Base-by-base conservation (phyloP, 129 eudicot species). In the Centrapalus pauciflorus region DNA sequence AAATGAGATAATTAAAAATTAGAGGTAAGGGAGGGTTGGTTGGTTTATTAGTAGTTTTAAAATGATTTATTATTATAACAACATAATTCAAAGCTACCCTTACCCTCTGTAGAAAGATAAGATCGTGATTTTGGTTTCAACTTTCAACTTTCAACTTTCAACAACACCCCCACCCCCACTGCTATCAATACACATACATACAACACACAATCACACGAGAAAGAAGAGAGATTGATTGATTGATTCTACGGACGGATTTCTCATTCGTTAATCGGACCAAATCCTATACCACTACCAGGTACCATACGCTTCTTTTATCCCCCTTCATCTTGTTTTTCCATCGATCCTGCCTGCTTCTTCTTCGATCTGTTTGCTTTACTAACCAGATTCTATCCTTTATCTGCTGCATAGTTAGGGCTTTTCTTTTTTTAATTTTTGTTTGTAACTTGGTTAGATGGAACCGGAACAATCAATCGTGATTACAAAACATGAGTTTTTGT, bases 41-140 rank as follows among this genome's bases (percentile, higher is more conserved):
- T n/a, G n/a, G n/a, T n/a, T n/a, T n/a, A n/a, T n/a, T n/a, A n/a
- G n/a, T n/a, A n/a, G n/a, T n/a, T n/a, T n/a, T n/a, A n/a, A n/a
- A n/a, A n/a, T n/a, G n/a, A n/a, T n/a, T n/a, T n/a, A n/a, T n/a
- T n/a, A n/a, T n/a, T n/a, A n/a, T n/a, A n/a, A n/a, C n/a, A n/a
- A n/a, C n/a, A n/a, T n/a, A n/a, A n/a, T n/a, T n/a, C n/a, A n/a
- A n/a, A n/a, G n/a, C n/a, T n/a, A n/a, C n/a, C n/a, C n/a, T n/a
- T n/a, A n/a, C n/a, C n/a, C n/a, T n/a, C n/a, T 71, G 67, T 43
- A 64, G 73, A 77, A 65, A 50, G 75, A 69, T 69, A 76, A 68
- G 80, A 73, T 73, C 78, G 43, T 73, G 73, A 79, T 62, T 67
- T 52, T 62, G 56, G 51, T 61, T 75, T 74, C 49, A 70, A 50